These are phyloP conservation scores for Elsinoe ampelina DNA, from an alignment of 2,329 filamentous ascomycete genomes.

Conservation along the genomic window DNA sequence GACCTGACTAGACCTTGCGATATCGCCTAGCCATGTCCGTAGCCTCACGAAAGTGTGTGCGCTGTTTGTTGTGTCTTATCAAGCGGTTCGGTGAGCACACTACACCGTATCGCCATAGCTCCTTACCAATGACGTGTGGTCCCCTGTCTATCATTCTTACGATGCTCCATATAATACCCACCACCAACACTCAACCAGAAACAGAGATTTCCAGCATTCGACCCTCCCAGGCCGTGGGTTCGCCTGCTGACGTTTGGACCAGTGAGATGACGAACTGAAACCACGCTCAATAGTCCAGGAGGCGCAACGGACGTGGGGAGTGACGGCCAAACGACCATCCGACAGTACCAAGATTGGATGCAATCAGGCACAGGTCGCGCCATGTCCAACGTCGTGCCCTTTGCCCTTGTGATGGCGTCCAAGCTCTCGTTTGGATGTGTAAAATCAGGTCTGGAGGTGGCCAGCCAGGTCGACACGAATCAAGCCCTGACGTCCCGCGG, in stretches of 20 bases:
- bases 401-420: neutral
- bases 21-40: neutral
- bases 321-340: neutral
- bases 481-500: neutral
- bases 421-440: neutral
- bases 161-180: slow-evolving; percentile 7
- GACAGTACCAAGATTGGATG: neutral
- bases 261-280: neutral
- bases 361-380: neutral
- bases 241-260: neutral
- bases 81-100: slow-evolving; percentile 6
- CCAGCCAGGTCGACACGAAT: neutral
- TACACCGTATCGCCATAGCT: neutral
- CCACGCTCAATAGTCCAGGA: neutral
- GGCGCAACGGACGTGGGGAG: neutral
- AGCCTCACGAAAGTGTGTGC: neutral
- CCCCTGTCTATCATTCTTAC: neutral
- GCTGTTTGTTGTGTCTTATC: neutral
- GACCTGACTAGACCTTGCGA: slow-evolving; percentile 6
- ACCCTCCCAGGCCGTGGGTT: neutral
- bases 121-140: slow-evolving; percentile 1
- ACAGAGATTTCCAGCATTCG: slow-evolving; percentile 2
- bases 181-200: slow-evolving; percentile 2
- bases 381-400: neutral
- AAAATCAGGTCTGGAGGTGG: neutral